Conservation (phyloP, 352 stramenopile genomes). For the Phytophthora gonapodyides region DNA sequence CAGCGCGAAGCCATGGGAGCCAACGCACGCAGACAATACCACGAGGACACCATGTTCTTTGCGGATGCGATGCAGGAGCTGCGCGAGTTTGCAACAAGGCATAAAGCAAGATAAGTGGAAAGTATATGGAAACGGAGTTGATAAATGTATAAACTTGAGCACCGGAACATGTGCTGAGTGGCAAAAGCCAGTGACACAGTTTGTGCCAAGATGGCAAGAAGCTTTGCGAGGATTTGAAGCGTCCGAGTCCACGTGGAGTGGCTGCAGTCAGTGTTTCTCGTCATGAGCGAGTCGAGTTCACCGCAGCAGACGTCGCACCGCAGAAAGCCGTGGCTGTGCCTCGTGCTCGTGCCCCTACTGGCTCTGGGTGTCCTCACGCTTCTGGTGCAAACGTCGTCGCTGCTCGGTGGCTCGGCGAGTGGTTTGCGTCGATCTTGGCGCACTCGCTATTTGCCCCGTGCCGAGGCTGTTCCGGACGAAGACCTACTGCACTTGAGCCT, state of each 20-base stretch:
- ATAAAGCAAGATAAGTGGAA: slow-evolving; percentile 11
- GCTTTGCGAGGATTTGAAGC: slow-evolving; percentile 31
- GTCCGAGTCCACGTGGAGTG: slow-evolving; percentile 14
- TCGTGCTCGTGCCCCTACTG: slow-evolving; percentile 27
- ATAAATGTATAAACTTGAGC: too few relatives aligned
- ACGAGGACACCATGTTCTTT: slow-evolving; percentile 61
- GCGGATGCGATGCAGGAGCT: slow-evolving; percentile 46
- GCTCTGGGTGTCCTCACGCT: slow-evolving; percentile 23
- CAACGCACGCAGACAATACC: slow-evolving; percentile 46
- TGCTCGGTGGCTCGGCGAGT: slow-evolving; percentile 14
- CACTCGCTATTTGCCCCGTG: slow-evolving; percentile 18
- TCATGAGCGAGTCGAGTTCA: slow-evolving; percentile 20
- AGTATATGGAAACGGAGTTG: not conserved
- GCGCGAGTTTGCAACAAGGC: slow-evolving; percentile 25
- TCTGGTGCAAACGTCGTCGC: slow-evolving; percentile 25
- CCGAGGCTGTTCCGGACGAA: slow-evolving; percentile 26
- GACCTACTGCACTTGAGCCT: slow-evolving; percentile 42
- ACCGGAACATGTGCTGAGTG: slow-evolving; percentile 5
- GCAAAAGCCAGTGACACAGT: slow-evolving; percentile 25
- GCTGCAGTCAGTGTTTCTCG: slow-evolving; percentile 16
- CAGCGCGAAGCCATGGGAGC: slow-evolving; percentile 39
- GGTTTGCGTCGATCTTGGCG: slow-evolving; percentile 25
- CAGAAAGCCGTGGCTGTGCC: slow-evolving; percentile 16
- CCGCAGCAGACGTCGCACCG: not conserved
- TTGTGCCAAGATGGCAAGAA: slow-evolving; percentile 23